These are phyloP conservation scores for Lentinula novae-zelandiae DNA, from an alignment of 1,284 basidiomycete species.

Conservation along the genomic window DNA sequence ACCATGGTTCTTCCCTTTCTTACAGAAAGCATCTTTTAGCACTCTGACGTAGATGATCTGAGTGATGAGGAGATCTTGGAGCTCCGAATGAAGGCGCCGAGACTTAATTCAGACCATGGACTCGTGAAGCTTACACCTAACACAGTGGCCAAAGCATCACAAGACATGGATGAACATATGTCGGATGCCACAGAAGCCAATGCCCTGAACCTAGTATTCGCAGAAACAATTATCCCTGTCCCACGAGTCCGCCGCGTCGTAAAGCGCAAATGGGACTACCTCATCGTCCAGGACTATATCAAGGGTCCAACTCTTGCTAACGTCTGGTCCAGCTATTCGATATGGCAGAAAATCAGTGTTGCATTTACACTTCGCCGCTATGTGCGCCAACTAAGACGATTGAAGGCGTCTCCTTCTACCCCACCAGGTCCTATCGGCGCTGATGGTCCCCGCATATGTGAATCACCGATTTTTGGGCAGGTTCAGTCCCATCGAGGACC, in stretches of 20 bases:
- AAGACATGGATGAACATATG: conserved; percentile 12
- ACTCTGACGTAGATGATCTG: not conserved
- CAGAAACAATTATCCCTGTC: not conserved
- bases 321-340: conserved; percentile 21
- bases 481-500: not conserved
- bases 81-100: too few relatives aligned
- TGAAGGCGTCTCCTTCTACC: conserved; percentile 18
- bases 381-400: conserved; percentile 7
- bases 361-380: conserved; percentile 26
- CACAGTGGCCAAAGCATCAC: conserved; percentile 3
- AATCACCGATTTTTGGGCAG: conserved; percentile 1
- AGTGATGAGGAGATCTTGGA: too few relatives aligned
- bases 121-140: not conserved
- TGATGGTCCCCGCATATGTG: not conserved
- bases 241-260: conserved; percentile 19
- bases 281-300: conserved; percentile 24
- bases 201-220: conserved; percentile 18
- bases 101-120: too few relatives aligned
- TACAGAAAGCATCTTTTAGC: not conserved
- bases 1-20: not conserved
- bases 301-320: conserved; percentile 19
- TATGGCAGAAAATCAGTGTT: conserved; percentile 21
- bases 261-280: not conserved
- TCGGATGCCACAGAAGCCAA: conserved; percentile 17
- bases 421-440: not conserved